phyloP scores from a whole-genome alignment of 2,329 filamentous ascomycete genomes.

The Epichloe brachyelytri region DNA sequence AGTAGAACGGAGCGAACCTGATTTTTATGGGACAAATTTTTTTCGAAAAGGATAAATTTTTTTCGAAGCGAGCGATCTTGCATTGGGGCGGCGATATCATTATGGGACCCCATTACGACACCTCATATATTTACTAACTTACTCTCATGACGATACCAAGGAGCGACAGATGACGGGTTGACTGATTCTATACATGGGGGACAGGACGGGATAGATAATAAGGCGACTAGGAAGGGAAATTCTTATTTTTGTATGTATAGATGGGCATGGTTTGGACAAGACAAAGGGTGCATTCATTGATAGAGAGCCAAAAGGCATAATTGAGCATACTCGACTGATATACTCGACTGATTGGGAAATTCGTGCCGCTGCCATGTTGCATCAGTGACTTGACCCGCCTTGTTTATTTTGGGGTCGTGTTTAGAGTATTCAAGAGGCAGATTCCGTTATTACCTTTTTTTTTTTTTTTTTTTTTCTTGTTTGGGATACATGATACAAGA shows the following conservation, averaged over 20 bases:
- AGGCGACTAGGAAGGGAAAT: neutral
- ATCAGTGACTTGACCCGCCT: too few relatives aligned
- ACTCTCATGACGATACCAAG: conserved; percentile 1
- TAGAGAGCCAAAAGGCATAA: conserved; percentile 1
- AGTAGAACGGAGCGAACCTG: neutral
- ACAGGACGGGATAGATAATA: neutral
- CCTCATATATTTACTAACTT: neutral
- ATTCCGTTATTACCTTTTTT: too few relatives aligned
- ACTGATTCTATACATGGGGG: neutral
- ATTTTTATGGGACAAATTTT: neutral
- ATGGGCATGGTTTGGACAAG: neutral
- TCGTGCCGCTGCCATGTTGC: neutral
- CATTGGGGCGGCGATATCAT: conserved; percentile 4
- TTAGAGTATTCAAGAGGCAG: too few relatives aligned
- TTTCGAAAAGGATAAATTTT: neutral
- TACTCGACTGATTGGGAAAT: neutral
- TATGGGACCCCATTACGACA: neutral
- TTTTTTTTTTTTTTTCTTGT: too few relatives aligned
- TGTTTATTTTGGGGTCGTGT: too few relatives aligned
- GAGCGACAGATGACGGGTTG: neutral
- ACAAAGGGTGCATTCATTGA: neutral
- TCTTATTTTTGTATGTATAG: neutral
- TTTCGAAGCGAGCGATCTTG: conserved; percentile 5
- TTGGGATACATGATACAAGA: too few relatives aligned
- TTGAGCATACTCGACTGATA: neutral